Percentiles rank a stretch among this genome's conserved stretches.
Conservation (phyloP, 371 early-diverging fungal species). For the Batkoa obscura region DNA sequence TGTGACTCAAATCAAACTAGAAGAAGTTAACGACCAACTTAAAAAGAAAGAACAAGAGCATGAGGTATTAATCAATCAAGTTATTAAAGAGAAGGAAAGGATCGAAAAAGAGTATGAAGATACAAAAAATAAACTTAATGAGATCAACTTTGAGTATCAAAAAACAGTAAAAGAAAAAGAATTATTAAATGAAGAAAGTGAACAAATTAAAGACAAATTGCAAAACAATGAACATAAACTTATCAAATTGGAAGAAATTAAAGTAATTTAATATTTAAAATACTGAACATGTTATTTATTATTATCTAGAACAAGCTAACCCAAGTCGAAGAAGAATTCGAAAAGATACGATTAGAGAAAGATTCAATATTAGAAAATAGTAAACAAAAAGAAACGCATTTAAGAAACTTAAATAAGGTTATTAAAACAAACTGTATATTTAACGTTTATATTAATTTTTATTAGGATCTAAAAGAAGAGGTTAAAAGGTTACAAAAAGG, state of each 20-base stretch:
- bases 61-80: neutral
- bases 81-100: neutral
- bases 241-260: neutral
- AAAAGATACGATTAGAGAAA: neutral
- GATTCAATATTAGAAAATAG: neutral
- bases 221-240: neutral
- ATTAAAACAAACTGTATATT: neutral
- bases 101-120: neutral
- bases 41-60: neutral
- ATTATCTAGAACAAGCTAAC: neutral
- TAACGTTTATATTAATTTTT: neutral
- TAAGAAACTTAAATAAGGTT: conserved; percentile 3
- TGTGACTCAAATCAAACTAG: neutral
- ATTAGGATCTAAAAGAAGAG: conserved; percentile 6
- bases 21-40: neutral
- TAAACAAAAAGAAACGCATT: neutral
- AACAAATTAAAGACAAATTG: neutral
- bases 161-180: neutral
- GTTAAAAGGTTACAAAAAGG: neutral
- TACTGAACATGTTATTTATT: neutral
- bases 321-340: neutral
- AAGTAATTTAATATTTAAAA: neutral
- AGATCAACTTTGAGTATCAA: neutral
- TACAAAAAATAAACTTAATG: neutral
- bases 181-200: neutral